Base-by-base conservation (phyloP, 352 stramenopile species). In the Pythium guiyangense region DNA sequence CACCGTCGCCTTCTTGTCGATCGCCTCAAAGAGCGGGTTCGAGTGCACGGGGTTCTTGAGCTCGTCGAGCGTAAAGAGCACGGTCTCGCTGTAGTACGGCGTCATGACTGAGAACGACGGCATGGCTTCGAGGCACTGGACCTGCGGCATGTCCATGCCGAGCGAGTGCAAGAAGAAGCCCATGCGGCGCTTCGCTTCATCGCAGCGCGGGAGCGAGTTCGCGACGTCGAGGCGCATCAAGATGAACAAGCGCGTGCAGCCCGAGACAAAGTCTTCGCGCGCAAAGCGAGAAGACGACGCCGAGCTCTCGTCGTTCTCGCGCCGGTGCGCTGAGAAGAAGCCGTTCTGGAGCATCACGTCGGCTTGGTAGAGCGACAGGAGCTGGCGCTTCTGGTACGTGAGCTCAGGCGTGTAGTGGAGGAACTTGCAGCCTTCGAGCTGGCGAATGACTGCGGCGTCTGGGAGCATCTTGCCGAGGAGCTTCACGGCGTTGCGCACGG, bases 61-160 rank as follows among this genome's bases (percentile, higher is more conserved):
- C 42, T 96, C 86, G n/a, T 94, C 83, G 20, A 96, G 54, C 29
- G 82, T 92, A 45, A 92, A 96, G 26, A 96, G 54, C 15, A 96
- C 86, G 1, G 84, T 91, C 55, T 96, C 86, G 18, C 74, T 90
- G 64, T 96, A 96, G 60, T 94, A 96, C 29, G 86, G 86, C 12
- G 86, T 96, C 70, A 96, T 88, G 4, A 96, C 86, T 0, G 82
- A 94, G 57, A 96, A 96, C 6, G 86, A 96, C 10, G 81, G 84
- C 83, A 94, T 93, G 0, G 83, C 78, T 54, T 92, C 77, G 42
- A 96, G 69, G 5, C 82, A 87, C 35, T 63, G 55, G 1, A 96
- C 76, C 39, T 75, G 67, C 3, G 86, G 84, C 71, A 96, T 96
- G 6, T 90, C 70, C 86, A 96, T 96, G 11, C 67, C 63, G 25